Evolutionary conservation across 148 eudicot species (phyloP), one percentile per base, ranked within the genome.

Genomic region (Salicornia ramosissima): DNA sequence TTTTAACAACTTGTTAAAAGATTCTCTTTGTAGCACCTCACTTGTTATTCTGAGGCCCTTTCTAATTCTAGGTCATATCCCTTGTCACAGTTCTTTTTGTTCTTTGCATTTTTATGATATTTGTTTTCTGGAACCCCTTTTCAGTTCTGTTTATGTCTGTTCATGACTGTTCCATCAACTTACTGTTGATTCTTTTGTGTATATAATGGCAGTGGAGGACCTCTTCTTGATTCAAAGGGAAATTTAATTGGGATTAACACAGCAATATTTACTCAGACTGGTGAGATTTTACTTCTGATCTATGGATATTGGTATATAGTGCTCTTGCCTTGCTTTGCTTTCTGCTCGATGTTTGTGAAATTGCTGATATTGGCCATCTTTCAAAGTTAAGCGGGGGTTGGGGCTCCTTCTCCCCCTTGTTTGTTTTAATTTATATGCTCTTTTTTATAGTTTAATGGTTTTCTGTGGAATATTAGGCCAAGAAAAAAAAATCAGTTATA

Each of bases 191-290:
- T 64, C 30, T 31, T 55, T 40, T 57, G 31, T 50, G 24, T 71
- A 6, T 34, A 64, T 81, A 57, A 63, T 78, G 59, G 73, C 85
- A 94, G 99, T 82, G 99, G 99, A 73, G 99, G 99, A 39, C 99
- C 99, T 65, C 88, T 94, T 71, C 65, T 94, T 78, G 87, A 90
- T 80, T 84, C 99, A 0, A 94, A 90, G 77, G 99, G 99, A 54
- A 86, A 89, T 69, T 80, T 94, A 65, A 87, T 94, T 77, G 99
- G 99, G 68, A 90, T 94, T 10, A 94, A 94, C 71, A 94, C 99
- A 56, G 99, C 99, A 45, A 94, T 94, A 71, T 94, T 86, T 79
- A 94, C 99, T 70, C 97, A 91, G 76, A 94, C 99, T 68, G 99
- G 99, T 83, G 74, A 71, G 75, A 63, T 28, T 26, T 69, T 69